phyloP scores from a whole-genome alignment of 345 rosid genomes.

The Microthlaspi erraticum region DNA sequence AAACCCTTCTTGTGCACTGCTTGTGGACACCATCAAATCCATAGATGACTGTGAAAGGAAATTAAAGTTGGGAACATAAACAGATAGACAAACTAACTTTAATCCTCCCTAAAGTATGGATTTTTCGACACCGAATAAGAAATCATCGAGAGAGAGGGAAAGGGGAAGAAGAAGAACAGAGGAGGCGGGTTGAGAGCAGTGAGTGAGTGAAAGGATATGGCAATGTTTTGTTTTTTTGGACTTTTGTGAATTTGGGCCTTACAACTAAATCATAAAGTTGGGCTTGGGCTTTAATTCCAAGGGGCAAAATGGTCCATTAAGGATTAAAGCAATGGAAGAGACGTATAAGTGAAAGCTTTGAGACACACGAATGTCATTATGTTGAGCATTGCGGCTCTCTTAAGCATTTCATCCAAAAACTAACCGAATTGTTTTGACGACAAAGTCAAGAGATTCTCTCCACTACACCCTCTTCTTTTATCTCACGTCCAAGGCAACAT shows the following conservation, averaged over 20 bases:
- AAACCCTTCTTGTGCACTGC: constrained; percentile 64
- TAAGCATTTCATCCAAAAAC: constrained; percentile 11
- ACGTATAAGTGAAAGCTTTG: constrained; percentile 34
- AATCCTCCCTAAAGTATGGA: constrained; percentile 1
- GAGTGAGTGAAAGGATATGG: constrained; percentile 38
- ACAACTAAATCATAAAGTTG: neutral
- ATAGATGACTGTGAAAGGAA: constrained; percentile 38
- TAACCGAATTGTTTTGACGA: constrained; percentile 45
- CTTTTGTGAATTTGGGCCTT: constrained; percentile 34
- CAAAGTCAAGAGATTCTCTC: constrained; percentile 45
- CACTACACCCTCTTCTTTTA: constrained; percentile 35
- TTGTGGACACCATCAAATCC: constrained; percentile 59
- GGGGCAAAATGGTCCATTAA: neutral
- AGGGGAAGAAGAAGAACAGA: constrained; percentile 25
- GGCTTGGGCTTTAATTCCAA: constrained; percentile 34
- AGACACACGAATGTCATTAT: constrained; percentile 21
- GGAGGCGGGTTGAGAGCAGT: constrained; percentile 36
- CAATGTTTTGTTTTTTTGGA: constrained; percentile 20
- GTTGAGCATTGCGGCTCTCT: constrained; percentile 22
- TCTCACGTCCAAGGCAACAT: constrained; percentile 43
- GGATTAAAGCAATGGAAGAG: constrained; percentile 10
- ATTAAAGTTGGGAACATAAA: constrained; percentile 12
- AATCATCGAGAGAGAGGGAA: neutral
- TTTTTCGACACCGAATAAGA: neutral
- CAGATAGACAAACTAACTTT: neutral